Evolutionary conservation across 495 filamentous ascomycete genomes (phyloP).

Genomic region (Lepidopterella palustris): DNA sequence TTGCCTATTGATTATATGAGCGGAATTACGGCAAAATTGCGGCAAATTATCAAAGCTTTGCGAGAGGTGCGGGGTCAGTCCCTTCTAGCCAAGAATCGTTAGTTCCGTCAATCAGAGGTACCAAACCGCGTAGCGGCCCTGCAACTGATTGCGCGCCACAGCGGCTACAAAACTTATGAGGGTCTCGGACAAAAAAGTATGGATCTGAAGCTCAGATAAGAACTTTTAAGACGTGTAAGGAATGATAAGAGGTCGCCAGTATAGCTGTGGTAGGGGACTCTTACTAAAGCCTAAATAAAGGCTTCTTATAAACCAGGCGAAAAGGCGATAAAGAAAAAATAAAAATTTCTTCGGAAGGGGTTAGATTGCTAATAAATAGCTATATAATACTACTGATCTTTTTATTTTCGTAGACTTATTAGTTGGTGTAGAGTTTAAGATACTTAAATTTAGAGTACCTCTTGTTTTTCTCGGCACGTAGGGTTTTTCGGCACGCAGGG

Average conservation of each 20-base stretch:
- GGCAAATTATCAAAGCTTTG: too few relatives aligned
- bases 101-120: background rate
- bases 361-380: constrained; percentile 10
- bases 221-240: constrained; percentile 2
- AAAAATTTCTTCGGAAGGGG: constrained; percentile 12
- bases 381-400: constrained; percentile 16
- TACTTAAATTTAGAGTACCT: too few relatives aligned
- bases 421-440: too few relatives aligned
- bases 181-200: background rate
- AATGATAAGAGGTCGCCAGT: constrained; percentile 1
- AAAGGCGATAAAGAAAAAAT: constrained; percentile 12
- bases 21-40: too few relatives aligned
- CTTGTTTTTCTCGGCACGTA: too few relatives aligned
- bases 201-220: constrained; percentile 11
- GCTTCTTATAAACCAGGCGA: constrained; percentile 11
- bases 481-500: too few relatives aligned
- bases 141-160: background rate
- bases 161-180: background rate
- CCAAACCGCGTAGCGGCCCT: background rate
- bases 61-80: too few relatives aligned
- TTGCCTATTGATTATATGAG: too few relatives aligned
- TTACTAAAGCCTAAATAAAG: constrained; percentile 7
- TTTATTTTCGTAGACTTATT: too few relatives aligned
- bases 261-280: constrained; percentile 6
- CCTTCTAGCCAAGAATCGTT: background rate